phyloP scores from a whole-genome alignment of 352 stramenopile species.

The Phytopythium litorale region DNA sequence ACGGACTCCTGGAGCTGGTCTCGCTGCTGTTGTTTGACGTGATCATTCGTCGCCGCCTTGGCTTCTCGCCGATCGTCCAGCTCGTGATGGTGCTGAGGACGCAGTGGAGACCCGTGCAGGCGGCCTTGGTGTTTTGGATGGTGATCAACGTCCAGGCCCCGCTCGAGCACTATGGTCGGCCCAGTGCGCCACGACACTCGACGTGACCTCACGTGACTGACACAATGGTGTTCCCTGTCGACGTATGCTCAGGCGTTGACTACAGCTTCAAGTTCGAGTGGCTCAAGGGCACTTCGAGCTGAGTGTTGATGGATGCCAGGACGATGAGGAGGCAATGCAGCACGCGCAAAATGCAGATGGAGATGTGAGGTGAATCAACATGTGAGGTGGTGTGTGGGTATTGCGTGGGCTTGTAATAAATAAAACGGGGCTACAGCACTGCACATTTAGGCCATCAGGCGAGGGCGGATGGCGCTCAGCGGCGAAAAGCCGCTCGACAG shows the following conservation, averaged over 20 bases:
- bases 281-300: background rate
- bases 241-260: background rate
- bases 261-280: constrained; percentile 7
- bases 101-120: background rate
- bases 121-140: background rate
- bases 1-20: background rate
- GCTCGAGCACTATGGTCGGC: constrained; percentile 1
- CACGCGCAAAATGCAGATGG: background rate
- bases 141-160: background rate
- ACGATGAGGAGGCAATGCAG: too few species aligned
- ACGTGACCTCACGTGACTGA: background rate
- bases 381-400: too few species aligned
- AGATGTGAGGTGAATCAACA: background rate
- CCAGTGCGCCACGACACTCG: background rate
- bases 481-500: constrained; percentile 21
- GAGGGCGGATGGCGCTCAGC: constrained; percentile 29
- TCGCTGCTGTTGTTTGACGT: background rate
- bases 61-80: background rate
- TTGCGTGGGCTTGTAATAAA: constrained; percentile 23
- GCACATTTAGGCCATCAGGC: constrained; percentile 35
- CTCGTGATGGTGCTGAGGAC: background rate
- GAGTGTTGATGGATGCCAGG: background rate
- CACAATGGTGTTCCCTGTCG: background rate
- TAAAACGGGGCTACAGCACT: constrained; percentile 13
- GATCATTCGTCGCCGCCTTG: background rate